Base-by-base conservation (phyloP, 257 asterid genomes). In the Penstemon eatonii region DNA sequence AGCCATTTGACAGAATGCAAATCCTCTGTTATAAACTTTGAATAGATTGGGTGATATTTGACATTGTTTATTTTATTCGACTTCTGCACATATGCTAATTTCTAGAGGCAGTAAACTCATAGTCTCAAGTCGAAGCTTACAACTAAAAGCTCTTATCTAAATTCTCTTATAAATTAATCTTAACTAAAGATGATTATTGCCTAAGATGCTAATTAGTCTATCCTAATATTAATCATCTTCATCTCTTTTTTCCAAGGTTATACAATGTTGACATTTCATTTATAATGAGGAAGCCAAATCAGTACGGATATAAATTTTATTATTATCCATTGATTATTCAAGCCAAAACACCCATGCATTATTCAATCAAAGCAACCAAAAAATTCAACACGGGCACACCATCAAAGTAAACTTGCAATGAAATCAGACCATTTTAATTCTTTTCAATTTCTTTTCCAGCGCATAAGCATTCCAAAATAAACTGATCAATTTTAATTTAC, bases 21-120 rank as follows among this genome's bases (percentile, higher is more conserved):
- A 25, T 25, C 33, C 33, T 1, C 33, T 25, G 44, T 81, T 86
- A 65, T 91, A 53, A 13, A 18, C 37, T 19, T 13, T 36, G 10
- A 13, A 53, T 5, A 53, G 5, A 8, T 5, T 15, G 3, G 36
- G 57, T 53, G 37, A 53, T 4, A 3, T 15, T 18, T 18, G 3
- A 53, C 37, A 5, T 10, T 53, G 33, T 25, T 2, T 53, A 3
- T 18, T 4, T 12, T 50, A 5, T 6, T 50, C 13, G 19, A 7
- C 1, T 25, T 25, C 33, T 25, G 6, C 19, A 50, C 57, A n/a
- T 18, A 55, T 6, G 33, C 8, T 18, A 43, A 56, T 55, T 53
- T 15, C 8, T n/a, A 15, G 57, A 13, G 57, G 38, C 36, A 7
- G 5, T 38, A 12, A 56, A 56, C 62, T 10, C 33, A 33, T 36